Evolutionary conservation across 768 basidiomycete genomes (phyloP), one percentile per base, ranked within the genome.

Genomic region (Lepiota brunneoincarnata): DNA sequence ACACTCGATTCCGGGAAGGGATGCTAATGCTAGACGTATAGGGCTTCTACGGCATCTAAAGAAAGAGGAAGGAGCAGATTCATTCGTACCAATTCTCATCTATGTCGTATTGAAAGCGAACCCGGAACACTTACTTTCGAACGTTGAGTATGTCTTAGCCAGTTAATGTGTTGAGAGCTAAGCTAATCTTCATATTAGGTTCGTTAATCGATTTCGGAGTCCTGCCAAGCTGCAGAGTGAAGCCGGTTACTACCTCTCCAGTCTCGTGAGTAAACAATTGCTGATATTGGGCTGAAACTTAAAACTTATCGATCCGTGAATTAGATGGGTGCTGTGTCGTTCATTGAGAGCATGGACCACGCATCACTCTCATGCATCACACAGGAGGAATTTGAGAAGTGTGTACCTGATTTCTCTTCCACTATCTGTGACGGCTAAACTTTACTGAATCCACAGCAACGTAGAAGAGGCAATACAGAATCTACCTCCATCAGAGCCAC

Each of bases 291-390:
- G 21, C 2, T 20, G 6, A 6, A 26, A 3, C 6, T 17, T 56
- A 3, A 10, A 49, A 12, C 17, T 9, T 23, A 39, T 40, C 50
- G 21, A 10, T 31, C 49, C 39, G 6, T 17, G 26, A 6, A 4
- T 6, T 58, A 98, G 93, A 95, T 89, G 83, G 97, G 93, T 3
- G 93, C 97, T 2, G 91, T 98, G 34, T 91, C 92, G 1, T 99
- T 98, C 67, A 94, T 99, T 58, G 97, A 99, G 71, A 91, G 93
- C 0, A 94, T 99, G 92, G 97, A 98, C 66, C 91, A 95, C 55
- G 88, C 93, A 0, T 90, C 91, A 6, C 72, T 99, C 39, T 96
- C 93, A n/a, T 87, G 91, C 61, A 98, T 98, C 57, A 83, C 90
- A 0, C 90, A 93, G 66, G 88, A 89, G 40, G 93, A 98, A 58